Evolutionary conservation across 805 yeast genomes (phyloP).

Genomic region (Ogataea zsoltii): DNA sequence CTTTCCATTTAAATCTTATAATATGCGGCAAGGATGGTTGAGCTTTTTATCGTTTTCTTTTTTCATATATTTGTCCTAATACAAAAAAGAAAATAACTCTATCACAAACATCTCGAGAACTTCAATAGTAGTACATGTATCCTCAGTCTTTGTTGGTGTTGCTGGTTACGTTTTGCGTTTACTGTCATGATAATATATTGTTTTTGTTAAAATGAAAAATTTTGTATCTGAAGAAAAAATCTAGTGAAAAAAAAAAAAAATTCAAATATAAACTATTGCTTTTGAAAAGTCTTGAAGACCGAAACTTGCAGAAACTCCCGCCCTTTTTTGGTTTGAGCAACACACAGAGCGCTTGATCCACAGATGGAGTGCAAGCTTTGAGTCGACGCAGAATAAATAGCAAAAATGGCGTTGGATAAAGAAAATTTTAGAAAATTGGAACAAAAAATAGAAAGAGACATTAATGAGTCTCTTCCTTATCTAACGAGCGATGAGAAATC

Average conservation of each 20-base stretch:
- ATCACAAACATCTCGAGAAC: not conserved
- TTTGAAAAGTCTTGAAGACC: not conserved
- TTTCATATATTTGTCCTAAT: constrained; percentile 9
- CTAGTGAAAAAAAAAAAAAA: not conserved
- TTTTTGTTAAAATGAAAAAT: constrained; percentile 3
- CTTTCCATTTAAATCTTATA: constrained; percentile 10
- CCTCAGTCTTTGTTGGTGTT: too few relatives aligned
- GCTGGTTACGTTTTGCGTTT: too few relatives aligned
- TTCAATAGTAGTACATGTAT: too few relatives aligned
- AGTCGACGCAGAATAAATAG: not conserved
- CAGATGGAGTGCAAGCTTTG: not conserved
- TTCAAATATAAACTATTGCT: not conserved
- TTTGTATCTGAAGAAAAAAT: constrained; percentile 1
- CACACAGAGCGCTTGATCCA: too few relatives aligned
- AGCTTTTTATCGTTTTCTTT: constrained; percentile 11
- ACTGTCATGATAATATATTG: not conserved
- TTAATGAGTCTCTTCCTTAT: constrained; percentile 58
- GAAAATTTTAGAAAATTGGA: constrained; percentile 20
- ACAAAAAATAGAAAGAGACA: constrained; percentile 41
- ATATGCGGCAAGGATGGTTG: constrained; percentile 12
- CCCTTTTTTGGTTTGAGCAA: too few relatives aligned
- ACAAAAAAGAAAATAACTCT: constrained; percentile 11
- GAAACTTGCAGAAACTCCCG: not conserved
- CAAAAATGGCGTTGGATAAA: constrained; percentile 9
- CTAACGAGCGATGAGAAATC: constrained; percentile 74